Evolutionary conservation across 306 rosid species (phyloP), one percentile per base, ranked within the genome.

Genomic region (Begonia masoniana): DNA sequence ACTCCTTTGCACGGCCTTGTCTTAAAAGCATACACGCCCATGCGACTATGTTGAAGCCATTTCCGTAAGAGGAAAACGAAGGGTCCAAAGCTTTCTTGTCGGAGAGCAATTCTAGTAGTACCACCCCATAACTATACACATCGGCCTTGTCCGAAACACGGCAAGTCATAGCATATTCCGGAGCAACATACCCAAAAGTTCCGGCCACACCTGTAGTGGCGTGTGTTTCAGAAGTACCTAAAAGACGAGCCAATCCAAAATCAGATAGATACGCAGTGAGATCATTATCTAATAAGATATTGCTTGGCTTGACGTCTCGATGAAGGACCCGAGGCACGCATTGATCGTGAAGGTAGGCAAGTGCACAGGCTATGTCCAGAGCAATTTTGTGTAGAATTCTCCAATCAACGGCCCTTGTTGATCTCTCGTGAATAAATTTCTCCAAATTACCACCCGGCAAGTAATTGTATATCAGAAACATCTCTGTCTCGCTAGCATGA

Each of bases 131-230:
- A 68, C 97, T 88, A 51, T 88, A 88, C 72, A 88, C 97, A 46
- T 88, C 97, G 10, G 95, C 93, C 67, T 88, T 88, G 4, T 88
- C 97, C 1, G 97, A 88, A 55, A 88, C 97, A 41, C 97, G 95
- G 19, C 97, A 88, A 0, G 97, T 88, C 97, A 88, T 84, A 52
- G 95, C 95, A 58, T 88, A 88, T 57, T 88, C 97, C 0, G 97
- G 97, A 51, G 97, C 97, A 15, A 88, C 97, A 26, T 88, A 88
- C 0, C 97, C 97, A 12, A 88, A 88, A 48, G 97, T 88, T 63
- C 97, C 97, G 23, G 97, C 97, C 13, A 88, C 97, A 21, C 97
- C 97, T 3, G 97, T 88, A 16, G 97, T 88, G 10, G 97, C 97
- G 61, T 88, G 97, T 35, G 97, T 88, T 62, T 88, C 97, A 16